phyloP scores from a whole-genome alignment of 495 filamentous ascomycete genomes.

The Aspergillus diversus region DNA sequence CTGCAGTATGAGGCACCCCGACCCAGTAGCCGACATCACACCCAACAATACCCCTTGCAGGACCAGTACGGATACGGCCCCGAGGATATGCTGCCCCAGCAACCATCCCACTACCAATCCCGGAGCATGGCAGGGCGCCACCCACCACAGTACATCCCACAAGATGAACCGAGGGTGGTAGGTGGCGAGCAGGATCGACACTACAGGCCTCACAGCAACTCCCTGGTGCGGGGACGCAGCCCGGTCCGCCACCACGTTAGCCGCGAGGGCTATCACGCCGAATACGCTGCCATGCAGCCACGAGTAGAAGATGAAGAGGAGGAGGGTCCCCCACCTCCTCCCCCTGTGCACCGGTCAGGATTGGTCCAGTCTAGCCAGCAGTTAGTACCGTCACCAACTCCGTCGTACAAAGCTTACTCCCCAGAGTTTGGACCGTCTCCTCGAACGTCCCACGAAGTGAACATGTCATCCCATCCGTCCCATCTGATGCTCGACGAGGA shows the following conservation, averaged over 20 bases:
- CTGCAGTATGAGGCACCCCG: conserved; percentile 23
- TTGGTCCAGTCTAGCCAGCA: conserved; percentile 33
- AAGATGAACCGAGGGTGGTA: conserved; percentile 23
- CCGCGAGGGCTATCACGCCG: conserved; percentile 37
- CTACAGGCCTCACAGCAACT: conserved; percentile 34
- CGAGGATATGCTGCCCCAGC: conserved; percentile 9
- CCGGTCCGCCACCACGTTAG: conserved; percentile 23
- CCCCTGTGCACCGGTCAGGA: conserved; percentile 50
- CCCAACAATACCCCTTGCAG: conserved; percentile 18
- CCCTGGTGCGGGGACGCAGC: conserved; percentile 24
- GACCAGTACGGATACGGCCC: conserved; percentile 18
- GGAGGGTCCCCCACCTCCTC: conserved; percentile 52
- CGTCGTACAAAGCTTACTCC: conserved; percentile 42
- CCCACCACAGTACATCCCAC: conserved; percentile 23
- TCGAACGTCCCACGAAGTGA: conserved; percentile 26
- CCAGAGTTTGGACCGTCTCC: conserved; percentile 33
- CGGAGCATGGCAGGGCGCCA: conserved; percentile 20
- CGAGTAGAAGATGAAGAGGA: conserved; percentile 72
- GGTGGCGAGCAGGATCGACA: conserved; percentile 18
- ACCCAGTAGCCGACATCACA: conserved; percentile 21
- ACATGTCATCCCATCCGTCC: conserved; percentile 17
- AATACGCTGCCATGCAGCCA: conserved; percentile 64
- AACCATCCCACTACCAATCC: conserved; percentile 18
- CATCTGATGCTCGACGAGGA: conserved; percentile 19
- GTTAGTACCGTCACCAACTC: conserved; percentile 32